phyloP scores from a whole-genome alignment of 2,329 filamentous ascomycete genomes.

The Aspergillus latus region DNA sequence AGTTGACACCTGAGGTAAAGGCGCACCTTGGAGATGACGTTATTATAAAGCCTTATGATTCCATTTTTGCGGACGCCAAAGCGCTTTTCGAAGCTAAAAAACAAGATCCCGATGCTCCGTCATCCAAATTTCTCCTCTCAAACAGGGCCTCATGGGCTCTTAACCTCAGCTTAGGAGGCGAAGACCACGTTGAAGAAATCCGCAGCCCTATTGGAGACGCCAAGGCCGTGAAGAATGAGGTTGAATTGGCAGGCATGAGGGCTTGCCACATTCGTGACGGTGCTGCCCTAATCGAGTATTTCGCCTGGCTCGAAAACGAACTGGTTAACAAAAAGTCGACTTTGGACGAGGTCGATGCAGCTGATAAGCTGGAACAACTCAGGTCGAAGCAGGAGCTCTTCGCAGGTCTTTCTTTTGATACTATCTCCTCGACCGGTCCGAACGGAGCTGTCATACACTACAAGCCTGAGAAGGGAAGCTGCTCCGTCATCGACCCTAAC shows the following conservation, averaged over 20 bases:
- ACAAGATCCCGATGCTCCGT: slow-evolving; percentile 40
- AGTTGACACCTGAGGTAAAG: slow-evolving; percentile 68
- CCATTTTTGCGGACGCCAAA: slow-evolving; percentile 76
- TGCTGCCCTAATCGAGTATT: slow-evolving; percentile 85
- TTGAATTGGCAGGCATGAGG: slow-evolving; percentile 88
- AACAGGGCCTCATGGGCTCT: slow-evolving; percentile 92
- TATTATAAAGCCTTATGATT: slow-evolving; percentile 74
- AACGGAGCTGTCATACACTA: slow-evolving; percentile 97
- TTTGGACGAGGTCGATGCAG: slow-evolving; percentile 86
- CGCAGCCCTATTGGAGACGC: slow-evolving; percentile 85
- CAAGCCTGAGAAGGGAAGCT: slow-evolving; percentile 78
- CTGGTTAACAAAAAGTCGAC: slow-evolving; percentile 69
- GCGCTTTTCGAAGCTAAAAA: slow-evolving; percentile 55
- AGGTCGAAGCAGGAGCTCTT: slow-evolving; percentile 67
- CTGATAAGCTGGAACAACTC: slow-evolving; percentile 77
- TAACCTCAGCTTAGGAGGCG: slow-evolving; percentile 79
- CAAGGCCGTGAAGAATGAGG: slow-evolving; percentile 92
- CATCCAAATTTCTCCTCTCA: slow-evolving; percentile 75
- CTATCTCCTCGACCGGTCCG: slow-evolving; percentile 90
- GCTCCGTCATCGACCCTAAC: slow-evolving; percentile 77
- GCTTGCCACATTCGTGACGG: slow-evolving; percentile 92
- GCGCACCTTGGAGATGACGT: slow-evolving; percentile 70
- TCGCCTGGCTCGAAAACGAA: slow-evolving; percentile 94
- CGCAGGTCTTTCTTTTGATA: slow-evolving; percentile 88
- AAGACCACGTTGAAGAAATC: slow-evolving; percentile 78